Evolutionary conservation across 2,329 filamentous ascomycete species (phyloP), one percentile per base, ranked within the genome.

Genomic region (Neofusicoccum kwambonambiense): DNA sequence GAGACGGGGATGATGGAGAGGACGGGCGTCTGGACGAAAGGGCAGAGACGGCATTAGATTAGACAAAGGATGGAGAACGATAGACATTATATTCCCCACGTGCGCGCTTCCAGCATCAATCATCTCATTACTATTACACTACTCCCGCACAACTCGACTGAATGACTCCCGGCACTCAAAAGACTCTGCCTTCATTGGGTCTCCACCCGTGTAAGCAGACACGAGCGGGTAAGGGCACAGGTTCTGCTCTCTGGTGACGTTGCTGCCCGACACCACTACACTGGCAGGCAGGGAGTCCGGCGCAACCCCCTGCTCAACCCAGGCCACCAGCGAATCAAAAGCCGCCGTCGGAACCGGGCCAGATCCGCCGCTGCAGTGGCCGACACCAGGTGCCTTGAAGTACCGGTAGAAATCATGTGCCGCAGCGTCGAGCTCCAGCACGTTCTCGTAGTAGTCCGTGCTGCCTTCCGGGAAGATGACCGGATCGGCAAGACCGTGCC

Each of bases 401-500:
- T 63, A 51, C 4, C 68, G 68, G 39, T 67, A 68, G 61, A 62
- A 69, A 44, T 68, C 64, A 8, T 44, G 17, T 5, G 56, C 61
- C 6, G 61, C 45, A 7, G 60, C 31, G 64, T 69, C 68, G 15
- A 44, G 37, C 22, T 19, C 56, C 4, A 62, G 35, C 6, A 51
- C 62, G 0, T 60, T 31, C 19, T 60, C 41, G n/a, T 64, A 64
- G n/a, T 64, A 64, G 4, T 47, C 19, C 2, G 19, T 44, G 3
- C 41, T 58, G 13, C 62, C 62, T 17, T 60, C 22, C 5, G 52
- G 51, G 19, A 37, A 27, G 41, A 64, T 64, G 7, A 64, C 31
- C 31, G 22, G 8, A 31, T 64, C 62, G 1, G 51, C 62, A 12
- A 47, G 27, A 19, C 80, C 80, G 60, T 82, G 79, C 75, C 76